phyloP scores from a whole-genome alignment of 106 monocot genomes.

The Chionographis japonica region DNA sequence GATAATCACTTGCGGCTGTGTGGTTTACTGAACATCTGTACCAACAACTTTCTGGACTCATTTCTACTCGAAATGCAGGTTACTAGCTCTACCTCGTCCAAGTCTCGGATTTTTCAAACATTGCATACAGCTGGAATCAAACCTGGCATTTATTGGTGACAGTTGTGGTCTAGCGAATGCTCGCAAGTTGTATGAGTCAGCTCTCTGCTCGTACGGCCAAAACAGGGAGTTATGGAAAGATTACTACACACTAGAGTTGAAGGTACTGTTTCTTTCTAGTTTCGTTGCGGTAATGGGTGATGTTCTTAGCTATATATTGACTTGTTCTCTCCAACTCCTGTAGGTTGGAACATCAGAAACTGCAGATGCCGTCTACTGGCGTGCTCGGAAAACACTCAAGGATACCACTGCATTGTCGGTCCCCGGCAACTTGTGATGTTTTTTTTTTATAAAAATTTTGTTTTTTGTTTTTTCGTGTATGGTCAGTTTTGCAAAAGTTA shows the following conservation, averaged over 20 bases:
- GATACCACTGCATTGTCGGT: slow-evolving; percentile 18
- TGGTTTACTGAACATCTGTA: too few species aligned
- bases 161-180: slow-evolving; percentile 30
- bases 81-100: slow-evolving; percentile 80
- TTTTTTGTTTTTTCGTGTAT: too few species aligned
- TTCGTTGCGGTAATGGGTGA: neutral
- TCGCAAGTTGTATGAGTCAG: slow-evolving; percentile 69
- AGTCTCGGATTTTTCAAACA: slow-evolving; percentile 55
- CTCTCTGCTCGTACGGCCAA: slow-evolving; percentile 42
- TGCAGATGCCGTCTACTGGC: slow-evolving; percentile 47
- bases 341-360: slow-evolving; percentile 62
- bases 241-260: slow-evolving; percentile 60
- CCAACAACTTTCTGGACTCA: slow-evolving; percentile 2
- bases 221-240: slow-evolving; percentile 62
- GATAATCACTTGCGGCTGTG: neutral
- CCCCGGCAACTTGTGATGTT: neutral
- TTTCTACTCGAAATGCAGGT: slow-evolving; percentile 32
- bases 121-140: slow-evolving; percentile 80
- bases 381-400: slow-evolving; percentile 44
- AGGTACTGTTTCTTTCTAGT: slow-evolving; percentile 32
- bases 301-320: neutral
- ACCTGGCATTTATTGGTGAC: slow-evolving; percentile 54
- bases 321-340: neutral
- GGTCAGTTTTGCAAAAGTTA: too few species aligned
- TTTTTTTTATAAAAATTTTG: too few species aligned